Conservation (phyloP, 257 asterid species). For the Ajuga chamaepitys region DNA sequence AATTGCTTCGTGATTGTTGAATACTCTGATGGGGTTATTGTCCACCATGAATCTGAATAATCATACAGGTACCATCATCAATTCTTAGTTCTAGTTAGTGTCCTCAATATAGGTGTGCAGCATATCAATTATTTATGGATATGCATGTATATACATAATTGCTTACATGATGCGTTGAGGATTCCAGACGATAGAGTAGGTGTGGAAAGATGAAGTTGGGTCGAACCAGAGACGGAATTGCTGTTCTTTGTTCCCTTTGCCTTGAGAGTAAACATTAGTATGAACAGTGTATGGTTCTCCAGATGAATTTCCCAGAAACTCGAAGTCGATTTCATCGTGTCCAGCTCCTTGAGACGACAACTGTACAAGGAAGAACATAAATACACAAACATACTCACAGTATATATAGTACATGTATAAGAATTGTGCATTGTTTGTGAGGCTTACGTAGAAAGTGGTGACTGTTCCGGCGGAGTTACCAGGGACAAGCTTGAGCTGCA, state of each 20-base stretch:
- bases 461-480: slow-evolving; percentile 42
- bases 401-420: neutral
- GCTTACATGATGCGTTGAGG: slow-evolving; percentile 14
- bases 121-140: too few relatives aligned
- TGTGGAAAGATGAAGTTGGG: slow-evolving; percentile 35
- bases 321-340: slow-evolving; percentile 43
- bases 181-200: slow-evolving; percentile 41
- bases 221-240: slow-evolving; percentile 42
- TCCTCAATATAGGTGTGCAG: too few relatives aligned
- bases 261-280: slow-evolving; percentile 33
- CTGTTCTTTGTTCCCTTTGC: slow-evolving; percentile 40
- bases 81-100: too few relatives aligned
- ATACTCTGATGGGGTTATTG: slow-evolving; percentile 43
- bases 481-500: slow-evolving; percentile 17
- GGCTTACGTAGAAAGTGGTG: slow-evolving; percentile 37
- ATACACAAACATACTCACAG: too few relatives aligned
- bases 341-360: slow-evolving; percentile 30
- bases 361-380: slow-evolving; percentile 3
- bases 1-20: slow-evolving; percentile 28
- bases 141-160: neutral
- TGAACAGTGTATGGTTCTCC: slow-evolving; percentile 38
- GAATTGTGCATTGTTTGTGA: too few relatives aligned
- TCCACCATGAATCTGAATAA: slow-evolving; percentile 27
- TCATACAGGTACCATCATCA: too few relatives aligned
- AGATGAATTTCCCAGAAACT: slow-evolving; percentile 29